Percentiles rank a stretch among this genome's conserved stretches.
Conservation (phyloP, 2,329 filamentous ascomycete species). For the Eutypella sp. region DNA sequence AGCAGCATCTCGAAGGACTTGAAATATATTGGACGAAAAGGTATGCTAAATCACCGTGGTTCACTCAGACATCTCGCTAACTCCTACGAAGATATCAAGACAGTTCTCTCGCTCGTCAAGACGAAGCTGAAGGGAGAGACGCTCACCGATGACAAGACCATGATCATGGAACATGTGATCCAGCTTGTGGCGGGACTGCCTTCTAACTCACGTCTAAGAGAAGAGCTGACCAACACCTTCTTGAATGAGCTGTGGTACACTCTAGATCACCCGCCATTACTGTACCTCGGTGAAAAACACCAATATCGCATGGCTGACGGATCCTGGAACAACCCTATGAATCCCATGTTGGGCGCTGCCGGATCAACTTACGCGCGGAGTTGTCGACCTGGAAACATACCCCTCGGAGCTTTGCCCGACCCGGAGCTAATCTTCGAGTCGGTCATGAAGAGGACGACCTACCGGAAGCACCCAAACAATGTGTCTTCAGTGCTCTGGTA, state of each 20-base stretch:
- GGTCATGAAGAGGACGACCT: constrained; percentile 50
- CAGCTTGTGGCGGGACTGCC: constrained; percentile 64
- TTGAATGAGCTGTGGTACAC: constrained; percentile 66
- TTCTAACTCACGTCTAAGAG: constrained; percentile 54
- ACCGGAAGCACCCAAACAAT: constrained; percentile 62
- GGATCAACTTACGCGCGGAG: constrained; percentile 63
- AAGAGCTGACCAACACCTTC: constrained; percentile 61
- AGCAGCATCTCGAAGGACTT: constrained; percentile 53
- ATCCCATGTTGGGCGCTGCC: constrained; percentile 62
- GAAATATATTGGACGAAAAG: constrained; percentile 45
- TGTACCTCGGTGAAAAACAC: constrained; percentile 58
- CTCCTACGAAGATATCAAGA: constrained; percentile 52
- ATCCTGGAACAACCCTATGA: constrained; percentile 64
- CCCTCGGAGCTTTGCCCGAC: constrained; percentile 63
- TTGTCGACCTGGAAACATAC: constrained; percentile 52
- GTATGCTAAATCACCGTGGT: constrained; percentile 28
- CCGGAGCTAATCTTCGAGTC: constrained; percentile 58
- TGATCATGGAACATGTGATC: constrained; percentile 71
- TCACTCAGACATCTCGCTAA: constrained; percentile 4
- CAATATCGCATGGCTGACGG: constrained; percentile 67
- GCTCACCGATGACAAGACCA: constrained; percentile 68
- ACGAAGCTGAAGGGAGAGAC: constrained; percentile 58
- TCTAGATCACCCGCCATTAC: constrained; percentile 66
- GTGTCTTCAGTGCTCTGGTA: constrained; percentile 69
- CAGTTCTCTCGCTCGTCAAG: constrained; percentile 55